phyloP scores from a whole-genome alignment of 768 basidiomycete species.

The Hortiboletus campestris region DNA sequence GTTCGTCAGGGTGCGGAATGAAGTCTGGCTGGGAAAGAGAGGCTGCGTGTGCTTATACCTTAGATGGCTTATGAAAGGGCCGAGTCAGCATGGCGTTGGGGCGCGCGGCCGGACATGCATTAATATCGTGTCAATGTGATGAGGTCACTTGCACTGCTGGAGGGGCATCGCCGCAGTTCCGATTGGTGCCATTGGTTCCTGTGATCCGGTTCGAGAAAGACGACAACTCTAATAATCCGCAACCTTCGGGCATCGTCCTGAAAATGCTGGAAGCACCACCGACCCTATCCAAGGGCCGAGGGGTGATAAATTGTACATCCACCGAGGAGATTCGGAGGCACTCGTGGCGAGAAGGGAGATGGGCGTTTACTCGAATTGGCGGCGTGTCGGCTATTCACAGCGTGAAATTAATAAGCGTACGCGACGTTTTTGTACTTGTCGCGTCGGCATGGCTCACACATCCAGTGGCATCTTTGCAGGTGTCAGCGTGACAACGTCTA shows the following conservation, averaged over 20 bases:
- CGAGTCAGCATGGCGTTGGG: constrained; percentile 8
- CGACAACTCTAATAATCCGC: background rate
- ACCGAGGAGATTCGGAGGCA: constrained; percentile 3
- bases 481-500: background rate
- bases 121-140: constrained; percentile 31
- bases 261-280: background rate
- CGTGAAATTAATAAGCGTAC: constrained; percentile 1
- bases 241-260: constrained; percentile 2
- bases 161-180: constrained; percentile 21
- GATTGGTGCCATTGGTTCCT: constrained; percentile 8
- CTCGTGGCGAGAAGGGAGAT: background rate
- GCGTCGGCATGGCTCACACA: background rate
- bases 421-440: too few species aligned
- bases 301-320: background rate
- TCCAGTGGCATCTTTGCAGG: background rate
- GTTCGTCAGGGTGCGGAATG: constrained; percentile 14
- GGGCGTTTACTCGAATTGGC: constrained; percentile 5
- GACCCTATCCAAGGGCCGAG: constrained; percentile 2
- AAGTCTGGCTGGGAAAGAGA: background rate
- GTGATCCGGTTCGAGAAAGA: constrained; percentile 13
- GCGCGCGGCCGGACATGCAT: constrained; percentile 29
- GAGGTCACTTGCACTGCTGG: constrained; percentile 26
- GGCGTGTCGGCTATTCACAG: constrained; percentile 5
- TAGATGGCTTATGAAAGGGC: constrained; percentile 27
- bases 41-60: constrained; percentile 14